phyloP scores from a whole-genome alignment of 306 rosid genomes.

The Hippophae gyantsensis region DNA sequence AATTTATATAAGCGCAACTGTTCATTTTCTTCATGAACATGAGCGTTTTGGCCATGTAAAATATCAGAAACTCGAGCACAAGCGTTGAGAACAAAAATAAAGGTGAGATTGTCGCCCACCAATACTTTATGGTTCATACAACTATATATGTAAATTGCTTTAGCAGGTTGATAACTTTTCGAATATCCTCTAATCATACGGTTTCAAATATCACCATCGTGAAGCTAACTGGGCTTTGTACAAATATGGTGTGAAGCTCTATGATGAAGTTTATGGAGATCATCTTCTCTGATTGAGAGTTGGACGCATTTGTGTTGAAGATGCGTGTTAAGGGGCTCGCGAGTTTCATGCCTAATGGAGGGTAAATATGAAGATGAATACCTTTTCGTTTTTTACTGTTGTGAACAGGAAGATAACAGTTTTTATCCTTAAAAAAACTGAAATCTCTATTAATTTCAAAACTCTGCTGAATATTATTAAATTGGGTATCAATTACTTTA shows the following conservation, averaged over 20 bases:
- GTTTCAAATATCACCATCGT: constrained; percentile 50
- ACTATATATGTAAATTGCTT: constrained; percentile 46
- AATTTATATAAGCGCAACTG: too few species aligned
- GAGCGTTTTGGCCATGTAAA: constrained; percentile 26
- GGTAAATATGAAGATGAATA: too few species aligned
- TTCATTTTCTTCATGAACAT: constrained; percentile 16
- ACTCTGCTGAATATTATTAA: too few species aligned
- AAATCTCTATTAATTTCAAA: too few species aligned
- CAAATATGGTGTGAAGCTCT: constrained; percentile 34
- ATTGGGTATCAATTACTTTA: too few species aligned
- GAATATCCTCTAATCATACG: constrained; percentile 59
- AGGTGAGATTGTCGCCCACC: constrained; percentile 39
- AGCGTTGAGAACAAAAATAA: constrained; percentile 62
- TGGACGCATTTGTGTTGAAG: constrained; percentile 9
- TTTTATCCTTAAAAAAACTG: too few species aligned
- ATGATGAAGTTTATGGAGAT: constrained; percentile 18
- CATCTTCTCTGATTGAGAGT: constrained; percentile 12
- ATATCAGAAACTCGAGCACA: constrained; percentile 53
- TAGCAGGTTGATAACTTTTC: constrained; percentile 36
- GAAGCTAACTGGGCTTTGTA: constrained; percentile 39
- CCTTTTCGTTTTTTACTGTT: too few species aligned
- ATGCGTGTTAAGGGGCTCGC: constrained; percentile 20
- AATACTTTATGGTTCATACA: constrained; percentile 37
- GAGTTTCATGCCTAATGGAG: constrained; percentile 22
- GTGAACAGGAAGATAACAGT: too few species aligned